Evolutionary conservation across 306 rosid species (phyloP), one percentile per base, ranked within the genome.

Genomic region (Neltuma alba): DNA sequence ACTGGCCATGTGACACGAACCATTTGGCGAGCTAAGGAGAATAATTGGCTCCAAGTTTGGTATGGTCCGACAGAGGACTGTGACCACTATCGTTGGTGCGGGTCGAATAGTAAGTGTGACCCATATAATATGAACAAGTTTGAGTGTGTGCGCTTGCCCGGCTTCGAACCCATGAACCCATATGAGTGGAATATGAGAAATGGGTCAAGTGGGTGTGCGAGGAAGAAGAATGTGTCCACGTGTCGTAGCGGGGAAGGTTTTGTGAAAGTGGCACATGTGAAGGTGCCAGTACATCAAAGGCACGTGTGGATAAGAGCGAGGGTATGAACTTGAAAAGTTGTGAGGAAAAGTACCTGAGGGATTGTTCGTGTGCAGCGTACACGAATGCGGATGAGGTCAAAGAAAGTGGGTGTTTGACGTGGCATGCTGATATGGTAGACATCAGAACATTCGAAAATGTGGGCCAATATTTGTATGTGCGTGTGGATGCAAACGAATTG

Each of bases 191-290:
- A 65, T 18, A n/a, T 89, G 4, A 77, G 97, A 72, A 90, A 91
- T 23, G 81, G 87, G 54, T 78, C 91, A 16, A 87, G 88, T 28
- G 98, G 98, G 78, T 93, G 98, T 58, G 78, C 7, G 58, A 50
- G 58, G 27, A 50, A 18, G 9, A 50, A 6, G 11, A 20, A 50
- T 50, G 58, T 50, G 58, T 50, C 58, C 11, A 50, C 27, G 27
- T 50, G 58, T 50, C 58, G 7, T 5, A 20, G 58, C 2, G 25
- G 58, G 58, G 58, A 50, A 25, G 58, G 58, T 3, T 50, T 50
- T 20, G 58, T 50, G 58, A 50, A 68, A 75, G 37, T 89, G 47
- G 30, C 67, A 11, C 77, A 42, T 48, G 89, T 92, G 75, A 92
- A 92, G 83, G 84, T 86, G 16, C 96, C 58, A 20, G 58, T 1